Evolutionary conservation across 164 flowering plant genomes (phyloP).

Genomic region (Macadamia integrifolia): DNA sequence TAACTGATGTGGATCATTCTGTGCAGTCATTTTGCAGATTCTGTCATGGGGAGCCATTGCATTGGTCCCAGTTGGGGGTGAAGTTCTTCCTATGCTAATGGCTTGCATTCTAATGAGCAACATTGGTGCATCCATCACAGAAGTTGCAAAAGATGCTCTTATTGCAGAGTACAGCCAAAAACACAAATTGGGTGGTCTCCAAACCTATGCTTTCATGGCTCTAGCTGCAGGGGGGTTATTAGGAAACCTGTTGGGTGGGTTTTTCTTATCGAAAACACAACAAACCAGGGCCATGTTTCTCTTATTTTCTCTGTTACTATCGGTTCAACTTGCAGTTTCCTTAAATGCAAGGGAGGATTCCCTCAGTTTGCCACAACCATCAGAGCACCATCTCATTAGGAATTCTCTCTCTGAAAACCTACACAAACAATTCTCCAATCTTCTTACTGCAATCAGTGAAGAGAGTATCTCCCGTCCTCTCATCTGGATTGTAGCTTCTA

Average conservation of each 20-base stretch:
- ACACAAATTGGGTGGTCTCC: constrained; percentile 51
- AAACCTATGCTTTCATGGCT: constrained; percentile 82
- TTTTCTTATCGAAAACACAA: constrained; percentile 37
- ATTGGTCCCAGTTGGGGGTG: constrained; percentile 40
- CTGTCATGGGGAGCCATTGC: constrained; percentile 78
- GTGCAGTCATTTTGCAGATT: constrained; percentile 67
- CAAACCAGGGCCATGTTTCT: constrained; percentile 56
- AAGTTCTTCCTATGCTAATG: constrained; percentile 50
- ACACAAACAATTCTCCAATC: constrained; percentile 41
- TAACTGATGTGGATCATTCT: constrained; percentile 18
- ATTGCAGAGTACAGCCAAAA: constrained; percentile 72
- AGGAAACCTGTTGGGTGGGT: constrained; percentile 77
- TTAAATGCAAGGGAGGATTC: constrained; percentile 50
- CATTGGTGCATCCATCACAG: constrained; percentile 82
- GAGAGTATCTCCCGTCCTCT: constrained; percentile 54
- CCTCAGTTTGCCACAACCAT: constrained; percentile 34
- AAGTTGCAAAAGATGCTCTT: constrained; percentile 88
- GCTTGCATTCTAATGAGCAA: constrained; percentile 70
- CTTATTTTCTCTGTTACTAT: constrained; percentile 41
- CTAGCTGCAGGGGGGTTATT: constrained; percentile 69
- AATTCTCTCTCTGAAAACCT: constrained; percentile 35
- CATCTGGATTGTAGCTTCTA: constrained; percentile 67
- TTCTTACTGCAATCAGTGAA: constrained; percentile 39
- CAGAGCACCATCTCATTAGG: constrained; percentile 13
- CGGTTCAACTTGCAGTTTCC: constrained; percentile 50